Percentiles rank a stretch among this genome's conserved stretches.
Conservation (phyloP, 2,329 filamentous ascomycete species). For the Hypoxylon rubiginosum region DNA sequence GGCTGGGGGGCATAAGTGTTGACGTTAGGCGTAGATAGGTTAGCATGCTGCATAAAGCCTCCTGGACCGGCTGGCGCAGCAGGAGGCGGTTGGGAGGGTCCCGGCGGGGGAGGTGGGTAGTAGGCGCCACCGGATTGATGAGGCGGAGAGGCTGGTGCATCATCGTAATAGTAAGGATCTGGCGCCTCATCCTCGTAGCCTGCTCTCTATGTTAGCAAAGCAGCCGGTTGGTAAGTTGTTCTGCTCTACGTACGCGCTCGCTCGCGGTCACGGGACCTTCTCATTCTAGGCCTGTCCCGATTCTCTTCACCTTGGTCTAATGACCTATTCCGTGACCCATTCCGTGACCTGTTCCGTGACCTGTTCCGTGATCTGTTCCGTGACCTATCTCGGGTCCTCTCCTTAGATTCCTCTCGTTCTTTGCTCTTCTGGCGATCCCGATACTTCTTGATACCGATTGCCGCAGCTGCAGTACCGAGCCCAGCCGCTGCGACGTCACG, state of each 20-base stretch:
- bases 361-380: slow-evolving; percentile 37
- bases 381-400: slow-evolving; percentile 49
- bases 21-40: slow-evolving; percentile 49
- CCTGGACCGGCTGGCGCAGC: slow-evolving; percentile 37
- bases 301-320: slow-evolving; percentile 46
- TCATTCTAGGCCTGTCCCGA: slow-evolving; percentile 42
- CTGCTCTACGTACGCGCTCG: slow-evolving; percentile 48
- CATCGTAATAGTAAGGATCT: slow-evolving; percentile 46
- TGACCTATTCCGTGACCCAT: slow-evolving; percentile 42
- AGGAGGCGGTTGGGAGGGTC: slow-evolving; percentile 18
- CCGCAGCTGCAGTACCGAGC: slow-evolving; percentile 70
- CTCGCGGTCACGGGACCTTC: slow-evolving; percentile 55
- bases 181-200: slow-evolving; percentile 51
- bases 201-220: slow-evolving; percentile 38
- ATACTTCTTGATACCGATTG: slow-evolving; percentile 73
- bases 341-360: slow-evolving; percentile 12
- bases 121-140: slow-evolving; percentile 50
- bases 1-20: slow-evolving; percentile 46
- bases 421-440: slow-evolving; percentile 62
- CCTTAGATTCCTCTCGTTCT: slow-evolving; percentile 55
- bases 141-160: slow-evolving; percentile 48
- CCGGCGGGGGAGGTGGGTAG: slow-evolving; percentile 43
- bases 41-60: slow-evolving; percentile 50
- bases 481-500: slow-evolving; percentile 69
- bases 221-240: neutral